Evolutionary conservation across 441 rosid genomes (phyloP), one percentile per base, ranked within the genome.

Genomic region (Syzygium malaccense): DNA sequence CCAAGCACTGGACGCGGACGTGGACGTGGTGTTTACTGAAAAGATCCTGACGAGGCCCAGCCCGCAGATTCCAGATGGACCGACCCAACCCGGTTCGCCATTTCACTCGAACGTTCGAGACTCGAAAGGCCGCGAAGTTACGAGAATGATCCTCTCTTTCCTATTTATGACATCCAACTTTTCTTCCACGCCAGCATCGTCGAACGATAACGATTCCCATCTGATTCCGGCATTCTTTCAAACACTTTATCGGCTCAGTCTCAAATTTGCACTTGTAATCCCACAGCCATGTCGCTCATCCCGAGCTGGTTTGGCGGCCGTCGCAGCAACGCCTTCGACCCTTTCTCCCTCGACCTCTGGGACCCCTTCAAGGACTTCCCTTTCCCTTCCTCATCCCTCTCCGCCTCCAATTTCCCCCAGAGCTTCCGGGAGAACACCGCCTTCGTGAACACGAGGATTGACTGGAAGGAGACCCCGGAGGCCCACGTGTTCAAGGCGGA

Each of bases 401-500:
- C 55, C 48, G 30, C 57, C 62, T 85, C 86, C 26, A 58, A 55
- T 48, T 7, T 87, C 26, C 85, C 54, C 25, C 85, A 83, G 26
- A 4, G 23, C 2, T 75, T 62, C 85, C 87, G 90, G 17, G 92
- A 90, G 4, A 88, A 33, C 49, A 45, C 92, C 23, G 92, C 91
- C 41, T 87, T 93, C 15, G 89, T 55, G 51, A 91, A 88, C 71
- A 84, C 92, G 4, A 87, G 91, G 14, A 88, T 92, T 8, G 93
- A 94, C 86, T 92, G 93, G 95, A 92, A 88, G 85, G 95, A 94
- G 71, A 93, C 95, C 7, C 92, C 93, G 18, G 93, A 90, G 32
- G 92, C 93, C 9, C 93, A 93, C 88, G 79, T 94, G 45, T 93
- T 94, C 91, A 91, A 91, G 92, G 95, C 93, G 1, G 95, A 92